Evolutionary conservation across 495 filamentous ascomycete species (phyloP).

Genomic region (Penicillium robsamsonii): DNA sequence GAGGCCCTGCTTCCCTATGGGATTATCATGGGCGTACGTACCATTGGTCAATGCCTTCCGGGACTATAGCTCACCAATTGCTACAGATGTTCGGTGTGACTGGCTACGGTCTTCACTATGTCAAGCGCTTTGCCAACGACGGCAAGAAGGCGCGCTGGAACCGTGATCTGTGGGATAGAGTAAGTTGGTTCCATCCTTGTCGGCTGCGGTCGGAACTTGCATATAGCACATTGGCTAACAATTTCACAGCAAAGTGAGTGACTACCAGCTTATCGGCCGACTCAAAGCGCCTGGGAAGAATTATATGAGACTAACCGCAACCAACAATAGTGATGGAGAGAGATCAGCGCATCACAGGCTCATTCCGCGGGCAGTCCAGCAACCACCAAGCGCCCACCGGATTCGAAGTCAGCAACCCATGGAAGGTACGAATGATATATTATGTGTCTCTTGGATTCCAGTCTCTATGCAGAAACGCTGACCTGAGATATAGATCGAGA

Average conservation of each 20-base stretch:
- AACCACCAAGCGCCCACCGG: slow-evolving; percentile 74
- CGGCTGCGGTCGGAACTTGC: slow-evolving; percentile 33
- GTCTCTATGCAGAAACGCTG: slow-evolving; percentile 9
- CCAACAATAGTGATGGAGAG: slow-evolving; percentile 87
- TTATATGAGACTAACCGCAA: slow-evolving; percentile 16
- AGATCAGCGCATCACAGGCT: slow-evolving; percentile 85
- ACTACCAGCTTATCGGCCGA: slow-evolving; percentile 3
- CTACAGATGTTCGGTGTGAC: slow-evolving; percentile 85
- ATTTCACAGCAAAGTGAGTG: slow-evolving; percentile 69
- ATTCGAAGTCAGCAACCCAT: slow-evolving; percentile 93
- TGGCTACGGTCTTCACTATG: slow-evolving; percentile 69
- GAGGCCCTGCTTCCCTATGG: slow-evolving; percentile 93
- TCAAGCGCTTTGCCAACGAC: slow-evolving; percentile 79
- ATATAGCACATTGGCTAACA: slow-evolving; percentile 39
- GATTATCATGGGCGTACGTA: slow-evolving; percentile 79
- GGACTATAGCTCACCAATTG: slow-evolving; percentile 31
- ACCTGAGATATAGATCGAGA: slow-evolving; percentile 35
- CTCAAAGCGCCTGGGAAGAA: not conserved
- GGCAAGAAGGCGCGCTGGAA: slow-evolving; percentile 82
- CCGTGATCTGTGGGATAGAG: slow-evolving; percentile 89
- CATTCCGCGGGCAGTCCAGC: slow-evolving; percentile 80
- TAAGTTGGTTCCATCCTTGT: slow-evolving; percentile 48
- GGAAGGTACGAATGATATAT: slow-evolving; percentile 63
- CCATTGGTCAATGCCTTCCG: slow-evolving; percentile 18
- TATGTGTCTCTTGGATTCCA: not conserved